Conservation (phyloP, 495 filamentous ascomycete genomes). For the Haplographium delicatum region DNA sequence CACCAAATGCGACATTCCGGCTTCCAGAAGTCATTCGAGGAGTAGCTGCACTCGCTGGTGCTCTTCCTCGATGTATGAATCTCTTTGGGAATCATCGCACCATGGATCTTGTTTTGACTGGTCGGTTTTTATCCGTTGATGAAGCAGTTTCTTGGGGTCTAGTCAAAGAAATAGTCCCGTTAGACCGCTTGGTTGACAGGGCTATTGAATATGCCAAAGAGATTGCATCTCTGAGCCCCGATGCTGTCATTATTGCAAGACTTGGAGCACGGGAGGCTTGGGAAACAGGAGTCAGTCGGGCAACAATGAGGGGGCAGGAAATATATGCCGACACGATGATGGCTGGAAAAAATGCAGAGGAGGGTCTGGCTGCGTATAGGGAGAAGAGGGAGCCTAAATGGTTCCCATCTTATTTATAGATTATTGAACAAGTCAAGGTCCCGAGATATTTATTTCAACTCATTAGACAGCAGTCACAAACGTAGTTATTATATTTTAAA, state of each 20-base stretch:
- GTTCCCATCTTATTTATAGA: background rate
- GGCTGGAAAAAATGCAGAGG: slow-evolving; percentile 20
- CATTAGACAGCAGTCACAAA: no score
- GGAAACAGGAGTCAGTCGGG: slow-evolving; percentile 26
- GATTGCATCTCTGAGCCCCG: slow-evolving; percentile 50
- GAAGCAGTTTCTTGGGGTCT: slow-evolving; percentile 57
- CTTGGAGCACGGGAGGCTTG: slow-evolving; percentile 26
- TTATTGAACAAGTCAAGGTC: background rate
- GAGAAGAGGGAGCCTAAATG: slow-evolving; percentile 25
- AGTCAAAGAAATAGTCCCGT: slow-evolving; percentile 50
- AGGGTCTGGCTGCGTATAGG: slow-evolving; percentile 25
- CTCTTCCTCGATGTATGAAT: slow-evolving; percentile 49
- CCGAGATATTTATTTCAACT: no score
- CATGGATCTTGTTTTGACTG: slow-evolving; percentile 56
- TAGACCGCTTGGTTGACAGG: slow-evolving; percentile 29
- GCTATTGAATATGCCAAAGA: slow-evolving; percentile 36
- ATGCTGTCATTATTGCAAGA: slow-evolving; percentile 46
- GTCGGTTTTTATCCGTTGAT: slow-evolving; percentile 41
- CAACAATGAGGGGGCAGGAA: slow-evolving; percentile 26
- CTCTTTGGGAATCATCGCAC: slow-evolving; percentile 54
- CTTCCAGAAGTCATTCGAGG: slow-evolving; percentile 57
- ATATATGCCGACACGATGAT: slow-evolving; percentile 24
- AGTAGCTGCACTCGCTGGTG: slow-evolving; percentile 54
- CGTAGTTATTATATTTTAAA: no score
- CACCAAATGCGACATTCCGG: slow-evolving; percentile 42